phyloP scores from a whole-genome alignment of 2,329 filamentous ascomycete species.

The Penicillium sp. region DNA sequence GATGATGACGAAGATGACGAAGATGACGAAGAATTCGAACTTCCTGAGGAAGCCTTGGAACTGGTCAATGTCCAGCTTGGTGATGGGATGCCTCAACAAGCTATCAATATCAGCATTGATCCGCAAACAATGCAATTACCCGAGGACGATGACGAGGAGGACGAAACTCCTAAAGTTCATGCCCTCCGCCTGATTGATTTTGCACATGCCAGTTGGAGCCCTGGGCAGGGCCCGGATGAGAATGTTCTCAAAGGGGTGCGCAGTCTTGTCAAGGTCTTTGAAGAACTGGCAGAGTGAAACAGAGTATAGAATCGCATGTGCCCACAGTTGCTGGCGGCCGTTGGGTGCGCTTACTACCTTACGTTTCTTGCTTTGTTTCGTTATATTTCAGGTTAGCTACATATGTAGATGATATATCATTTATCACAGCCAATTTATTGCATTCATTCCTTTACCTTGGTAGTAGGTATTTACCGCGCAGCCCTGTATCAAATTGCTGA shows the following conservation, averaged over 20 bases:
- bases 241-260: conserved; percentile 74
- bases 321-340: conserved; percentile 29
- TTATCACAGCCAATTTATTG: background rate
- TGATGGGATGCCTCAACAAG: conserved; percentile 28
- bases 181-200: conserved; percentile 92
- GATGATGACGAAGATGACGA: conserved; percentile 27
- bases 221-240: conserved; percentile 79
- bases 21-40: conserved; percentile 29
- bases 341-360: conserved; percentile 1
- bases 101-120: conserved; percentile 37
- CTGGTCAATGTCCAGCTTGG: conserved; percentile 31
- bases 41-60: conserved; percentile 32
- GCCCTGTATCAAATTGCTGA: too few relatives aligned
- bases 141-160: conserved; percentile 56
- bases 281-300: conserved; percentile 52
- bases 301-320: conserved; percentile 1
- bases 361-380: background rate
- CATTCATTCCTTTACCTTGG: background rate
- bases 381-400: background rate
- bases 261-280: conserved; percentile 68
- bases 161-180: conserved; percentile 63
- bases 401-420: background rate
- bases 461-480: too few relatives aligned
- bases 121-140: conserved; percentile 41
- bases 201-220: conserved; percentile 83